phyloP scores from a whole-genome alignment of 108 stramenopile genomes.

The Skeletonema menzelii region DNA sequence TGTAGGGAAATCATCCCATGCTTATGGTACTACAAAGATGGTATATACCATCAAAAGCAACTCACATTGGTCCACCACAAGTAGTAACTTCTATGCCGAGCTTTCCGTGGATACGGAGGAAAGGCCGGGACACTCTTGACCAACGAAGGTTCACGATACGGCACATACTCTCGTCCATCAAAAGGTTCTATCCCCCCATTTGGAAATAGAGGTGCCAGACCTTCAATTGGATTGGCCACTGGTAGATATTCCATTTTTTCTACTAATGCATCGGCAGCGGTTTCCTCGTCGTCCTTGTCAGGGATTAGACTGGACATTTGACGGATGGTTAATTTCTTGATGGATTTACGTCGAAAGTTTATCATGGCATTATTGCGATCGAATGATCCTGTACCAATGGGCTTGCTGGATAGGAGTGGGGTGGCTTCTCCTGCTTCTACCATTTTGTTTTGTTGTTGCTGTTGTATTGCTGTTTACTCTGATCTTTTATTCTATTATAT shows the following conservation, averaged over 20 bases:
- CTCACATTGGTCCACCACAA: constrained; percentile 42
- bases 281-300: not conserved
- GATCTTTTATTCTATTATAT: too few relatives aligned
- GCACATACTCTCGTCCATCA: constrained; percentile 10
- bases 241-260: not conserved
- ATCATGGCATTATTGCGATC: not conserved
- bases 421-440: constrained; percentile 16
- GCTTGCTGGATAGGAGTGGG: constrained; percentile 11
- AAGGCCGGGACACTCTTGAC: constrained; percentile 34
- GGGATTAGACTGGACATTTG: not conserved
- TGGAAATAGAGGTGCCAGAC: constrained; percentile 26
- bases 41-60: not conserved
- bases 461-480: not conserved
- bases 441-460: not conserved
- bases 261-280: not conserved
- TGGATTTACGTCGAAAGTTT: not conserved
- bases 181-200: constrained; percentile 15
- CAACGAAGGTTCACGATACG: constrained; percentile 25
- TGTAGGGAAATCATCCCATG: too few relatives aligned
- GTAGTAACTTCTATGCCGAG: constrained; percentile 32
- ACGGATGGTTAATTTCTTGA: not conserved
- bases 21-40: too few relatives aligned
- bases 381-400: not conserved
- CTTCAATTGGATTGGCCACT: constrained; percentile 23
- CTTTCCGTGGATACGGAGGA: constrained; percentile 39